Percentiles rank a stretch among this genome's conserved stretches.
Evolutionary conservation across 768 basidiomycete genomes (phyloP).

Genomic region (Mycena capillaripes): DNA sequence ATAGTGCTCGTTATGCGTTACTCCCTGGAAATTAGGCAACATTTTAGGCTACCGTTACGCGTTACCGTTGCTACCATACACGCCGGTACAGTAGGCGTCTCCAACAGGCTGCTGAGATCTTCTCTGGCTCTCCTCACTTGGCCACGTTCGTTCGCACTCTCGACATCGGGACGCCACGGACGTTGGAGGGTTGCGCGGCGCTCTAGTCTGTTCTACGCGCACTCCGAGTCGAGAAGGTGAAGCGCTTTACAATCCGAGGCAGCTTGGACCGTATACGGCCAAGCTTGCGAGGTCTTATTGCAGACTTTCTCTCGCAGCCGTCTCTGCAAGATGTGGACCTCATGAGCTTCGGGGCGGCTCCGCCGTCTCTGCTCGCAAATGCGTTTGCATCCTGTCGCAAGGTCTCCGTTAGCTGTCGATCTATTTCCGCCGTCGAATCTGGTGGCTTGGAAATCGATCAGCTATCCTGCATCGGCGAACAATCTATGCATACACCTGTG

Average conservation of each 20-base stretch:
- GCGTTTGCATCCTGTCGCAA: not conserved
- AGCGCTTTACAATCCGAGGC: not conserved
- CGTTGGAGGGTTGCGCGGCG: not conserved
- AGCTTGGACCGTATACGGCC: not conserved
- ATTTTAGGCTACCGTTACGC: too few relatives aligned
- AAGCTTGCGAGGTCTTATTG: not conserved
- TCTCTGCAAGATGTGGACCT: not conserved
- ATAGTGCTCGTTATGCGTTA: too few relatives aligned
- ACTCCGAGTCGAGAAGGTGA: not conserved
- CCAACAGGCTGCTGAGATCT: not conserved
- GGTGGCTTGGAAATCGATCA: too few relatives aligned
- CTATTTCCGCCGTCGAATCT: not conserved
- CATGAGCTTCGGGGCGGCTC: not conserved
- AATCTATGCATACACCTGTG: not conserved
- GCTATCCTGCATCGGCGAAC: not conserved
- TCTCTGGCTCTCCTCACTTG: not conserved
- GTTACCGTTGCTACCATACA: too few relatives aligned
- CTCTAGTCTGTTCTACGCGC: not conserved
- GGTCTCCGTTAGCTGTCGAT: not conserved
- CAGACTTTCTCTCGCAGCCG: not conserved
- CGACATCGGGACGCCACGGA: not conserved
- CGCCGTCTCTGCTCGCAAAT: not conserved
- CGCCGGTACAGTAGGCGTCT: too few relatives aligned
- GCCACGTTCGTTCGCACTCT: not conserved
- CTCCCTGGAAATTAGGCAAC: too few relatives aligned